Conservation (phyloP, 805 yeast genomes). For the Barnettozyma sucrosica region DNA sequence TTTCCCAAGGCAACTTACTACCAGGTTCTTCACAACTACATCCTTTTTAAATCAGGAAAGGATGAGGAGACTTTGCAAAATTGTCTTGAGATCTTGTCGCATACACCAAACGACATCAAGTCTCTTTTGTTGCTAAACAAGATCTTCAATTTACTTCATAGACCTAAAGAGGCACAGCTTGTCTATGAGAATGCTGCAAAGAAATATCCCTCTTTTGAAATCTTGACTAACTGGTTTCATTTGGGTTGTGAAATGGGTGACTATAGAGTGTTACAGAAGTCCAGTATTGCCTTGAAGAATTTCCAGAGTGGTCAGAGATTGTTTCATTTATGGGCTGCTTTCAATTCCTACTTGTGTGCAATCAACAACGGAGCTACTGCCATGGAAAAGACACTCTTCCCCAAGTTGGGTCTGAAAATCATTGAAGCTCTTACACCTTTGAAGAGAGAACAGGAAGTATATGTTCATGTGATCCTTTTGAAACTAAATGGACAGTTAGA, state of each 20-base stretch:
- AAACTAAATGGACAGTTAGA: conserved; percentile 30
- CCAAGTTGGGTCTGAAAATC: conserved; percentile 55
- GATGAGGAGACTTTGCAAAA: conserved; percentile 26
- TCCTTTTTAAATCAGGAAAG: conserved; percentile 27
- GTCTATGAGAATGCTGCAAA: conserved; percentile 54
- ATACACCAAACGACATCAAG: conserved; percentile 48
- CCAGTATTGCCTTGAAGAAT: conserved; percentile 40
- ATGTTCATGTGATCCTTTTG: conserved; percentile 49
- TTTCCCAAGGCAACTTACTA: conserved; percentile 54
- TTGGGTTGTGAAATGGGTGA: conserved; percentile 43
- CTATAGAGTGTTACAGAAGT: conserved; percentile 46
- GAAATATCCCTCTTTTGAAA: conserved; percentile 45
- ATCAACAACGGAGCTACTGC: conserved; percentile 29
- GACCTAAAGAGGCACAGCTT: conserved; percentile 36
- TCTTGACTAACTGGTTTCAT: conserved; percentile 53
- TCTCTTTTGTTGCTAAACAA: conserved; percentile 44
- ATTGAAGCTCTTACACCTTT: conserved; percentile 48
- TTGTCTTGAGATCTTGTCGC: conserved; percentile 20
- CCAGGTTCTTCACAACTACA: conserved; percentile 29
- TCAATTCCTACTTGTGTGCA: conserved; percentile 42
- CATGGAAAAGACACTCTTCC: conserved; percentile 47
- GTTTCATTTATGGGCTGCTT: conserved; percentile 50
- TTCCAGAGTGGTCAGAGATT: conserved; percentile 30
- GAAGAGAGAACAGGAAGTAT: conserved; percentile 58
- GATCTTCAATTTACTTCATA: conserved; percentile 37